phyloP scores from a whole-genome alignment of 345 rosid genomes.

The Salix udensis region DNA sequence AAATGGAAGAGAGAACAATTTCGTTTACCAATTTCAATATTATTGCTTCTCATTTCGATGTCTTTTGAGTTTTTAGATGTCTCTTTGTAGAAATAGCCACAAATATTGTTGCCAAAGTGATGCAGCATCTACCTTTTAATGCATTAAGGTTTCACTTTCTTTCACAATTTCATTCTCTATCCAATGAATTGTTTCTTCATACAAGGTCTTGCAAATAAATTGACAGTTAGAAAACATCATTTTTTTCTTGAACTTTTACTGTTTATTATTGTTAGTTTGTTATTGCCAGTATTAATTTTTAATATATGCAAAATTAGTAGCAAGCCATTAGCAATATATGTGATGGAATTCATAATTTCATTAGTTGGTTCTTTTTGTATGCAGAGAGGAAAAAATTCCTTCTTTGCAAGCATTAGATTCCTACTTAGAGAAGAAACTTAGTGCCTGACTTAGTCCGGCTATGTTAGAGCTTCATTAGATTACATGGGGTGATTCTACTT shows the following conservation, averaged over 20 bases:
- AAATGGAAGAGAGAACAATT: background rate
- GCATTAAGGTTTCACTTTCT: no score
- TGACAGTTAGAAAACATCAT: background rate
- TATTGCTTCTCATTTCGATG: conserved; percentile 5
- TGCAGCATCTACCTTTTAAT: background rate
- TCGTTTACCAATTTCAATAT: no score
- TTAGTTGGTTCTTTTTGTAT: conserved; percentile 11
- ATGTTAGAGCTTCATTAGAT: conserved; percentile 85
- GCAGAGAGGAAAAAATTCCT: conserved; percentile 66
- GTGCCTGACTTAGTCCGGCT: conserved; percentile 91
- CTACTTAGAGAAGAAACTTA: conserved; percentile 73
- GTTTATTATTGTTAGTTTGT: background rate
- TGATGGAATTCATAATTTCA: background rate
- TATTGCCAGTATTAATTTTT: background rate
- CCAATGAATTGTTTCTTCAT: background rate
- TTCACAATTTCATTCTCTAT: background rate
- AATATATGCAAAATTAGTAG: background rate
- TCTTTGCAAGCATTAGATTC: conserved; percentile 74
- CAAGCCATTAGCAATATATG: background rate
- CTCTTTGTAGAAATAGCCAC: background rate
- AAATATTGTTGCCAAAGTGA: background rate
- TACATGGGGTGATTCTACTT: conserved; percentile 92
- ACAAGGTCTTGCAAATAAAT: background rate
- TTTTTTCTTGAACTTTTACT: background rate
- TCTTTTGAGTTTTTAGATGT: background rate